Base-by-base conservation (phyloP, 495 filamentous ascomycete species). In the Xylaria flabelliformis region DNA sequence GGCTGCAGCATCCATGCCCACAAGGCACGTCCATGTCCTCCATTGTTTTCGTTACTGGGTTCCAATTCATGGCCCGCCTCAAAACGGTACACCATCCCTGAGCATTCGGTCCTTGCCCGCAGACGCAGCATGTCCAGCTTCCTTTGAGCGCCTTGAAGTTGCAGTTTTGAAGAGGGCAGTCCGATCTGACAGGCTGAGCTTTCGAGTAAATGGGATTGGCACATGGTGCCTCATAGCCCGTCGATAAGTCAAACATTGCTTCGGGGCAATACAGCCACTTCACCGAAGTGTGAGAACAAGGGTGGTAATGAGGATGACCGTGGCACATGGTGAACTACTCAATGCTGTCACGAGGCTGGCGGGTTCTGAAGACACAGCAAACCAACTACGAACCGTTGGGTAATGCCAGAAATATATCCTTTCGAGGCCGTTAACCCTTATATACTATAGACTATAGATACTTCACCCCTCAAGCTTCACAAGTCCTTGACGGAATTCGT, bases 251-350 rank as follows among this genome's bases (percentile, higher is more conserved):
- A 62, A 85, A 81, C 29, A 75, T 73, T 21, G 83, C 82, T 55
- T 80, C 77, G 32, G 80, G 80, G 64, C 83, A 85, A 72, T 84
- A 84, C 72, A 82, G 76, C 83, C 83, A 85, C 53, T 76, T 79
- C 34, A 84, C 74, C 36, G 83, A 85, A 34, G 79, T 79, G 64
- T 85, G 83, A 36, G 79, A 80, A 72, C 83, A 85, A 24, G 79
- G 72, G 46, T 85, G 83, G 50, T 76, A 74, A 63, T 80, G 81
- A 67, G 83, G 82, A 53, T 82, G 82, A 64, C 83, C 82, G 77
- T 83, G 79, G 48, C 83, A 85, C 83, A 85, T 85, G 71, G 51
- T 53, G 61, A 34, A 51, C 32, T 13, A 51, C 24, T 0, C n/a
- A 51, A 72, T 32, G 21, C 19, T 56, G 13, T 48, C 13, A 17